Evolutionary conservation across 208 protist genomes (phyloP), one percentile per base, ranked within the genome.

Genomic region (Leishmania tropica): DNA sequence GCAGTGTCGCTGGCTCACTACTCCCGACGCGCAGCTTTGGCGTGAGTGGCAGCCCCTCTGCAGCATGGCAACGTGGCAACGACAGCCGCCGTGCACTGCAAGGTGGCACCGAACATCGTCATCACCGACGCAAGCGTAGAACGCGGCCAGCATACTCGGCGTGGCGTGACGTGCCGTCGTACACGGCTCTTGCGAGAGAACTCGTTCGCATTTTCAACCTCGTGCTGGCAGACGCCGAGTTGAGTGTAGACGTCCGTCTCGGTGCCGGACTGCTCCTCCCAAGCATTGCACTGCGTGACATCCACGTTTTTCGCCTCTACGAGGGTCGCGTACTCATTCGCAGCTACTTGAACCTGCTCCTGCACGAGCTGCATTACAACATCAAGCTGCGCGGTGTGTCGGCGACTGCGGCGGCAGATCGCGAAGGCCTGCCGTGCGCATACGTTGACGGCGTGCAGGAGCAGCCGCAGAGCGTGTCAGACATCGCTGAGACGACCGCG

Each of bases 281-380:
- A 15, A 81, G 85, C 64, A 77, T 94, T 15, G 87, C 86, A 19
- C 85, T 94, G 78, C 81, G 84, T 17, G 89, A 89, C 75, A 84
- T 47, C 21, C 73, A 78, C 72, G 85, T 88, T 13, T 94, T 96
- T 76, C 86, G 88, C 2, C 73, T 85, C 3, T 90, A 90, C 53
- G 89, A 95, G 78, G 92, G 93, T 1, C 92, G 85, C 58, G 71
- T 89, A 42, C 85, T 90, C 45, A 78, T 96, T 67, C 87, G 87
- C n/a, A 86, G 82, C 48, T 87, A 92, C 81, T 54, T 94, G 40
- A 84, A 68, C 21, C 48, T 90, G 28, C 76, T 93, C 24, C 54
- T 79, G 72, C 76, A 79, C 5, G 84, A 83, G 71, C 77, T 87
- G 21, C 78, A 81, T 70, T 73, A 85, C 78, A 78, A 75, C 74